phyloP scores from a whole-genome alignment of 1,139 yeast species.

The Pichia sp. region DNA sequence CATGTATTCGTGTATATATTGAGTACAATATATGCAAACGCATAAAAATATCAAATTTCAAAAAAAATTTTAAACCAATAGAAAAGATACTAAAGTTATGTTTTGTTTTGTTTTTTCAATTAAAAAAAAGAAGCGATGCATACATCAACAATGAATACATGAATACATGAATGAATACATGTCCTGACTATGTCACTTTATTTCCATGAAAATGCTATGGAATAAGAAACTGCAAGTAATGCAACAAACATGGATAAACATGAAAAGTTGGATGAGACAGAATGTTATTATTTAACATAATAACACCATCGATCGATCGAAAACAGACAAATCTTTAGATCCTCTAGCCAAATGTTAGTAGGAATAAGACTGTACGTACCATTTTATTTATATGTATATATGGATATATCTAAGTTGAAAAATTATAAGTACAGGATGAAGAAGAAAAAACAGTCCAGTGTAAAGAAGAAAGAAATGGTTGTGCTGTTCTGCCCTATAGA shows the following conservation, averaged over 20 bases:
- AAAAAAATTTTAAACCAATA: neutral
- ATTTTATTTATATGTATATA: conserved; percentile 13
- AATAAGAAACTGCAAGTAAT: neutral
- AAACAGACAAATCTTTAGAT: conserved; percentile 25
- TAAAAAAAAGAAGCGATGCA: neutral
- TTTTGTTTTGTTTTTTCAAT: neutral
- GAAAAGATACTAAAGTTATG: neutral
- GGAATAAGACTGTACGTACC: conserved; percentile 22
- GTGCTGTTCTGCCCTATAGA: too few relatives aligned
- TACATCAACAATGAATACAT: neutral
- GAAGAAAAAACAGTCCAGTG: neutral
- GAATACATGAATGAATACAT: neutral
- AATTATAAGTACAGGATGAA: neutral
- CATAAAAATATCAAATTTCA: neutral
- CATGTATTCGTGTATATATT: conserved; percentile 1
- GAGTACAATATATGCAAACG: neutral
- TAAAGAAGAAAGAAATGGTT: too few relatives aligned
- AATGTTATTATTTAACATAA: too few relatives aligned
- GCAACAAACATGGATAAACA: neutral
- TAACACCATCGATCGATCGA: conserved; percentile 4
- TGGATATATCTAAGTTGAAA: neutral
- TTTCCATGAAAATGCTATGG: neutral
- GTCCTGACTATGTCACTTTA: neutral
- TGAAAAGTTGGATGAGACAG: neutral
- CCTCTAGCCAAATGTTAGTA: conserved; percentile 24